Evolutionary conservation across 306 rosid species (phyloP).

Genomic region (Adenanthera pavonina): DNA sequence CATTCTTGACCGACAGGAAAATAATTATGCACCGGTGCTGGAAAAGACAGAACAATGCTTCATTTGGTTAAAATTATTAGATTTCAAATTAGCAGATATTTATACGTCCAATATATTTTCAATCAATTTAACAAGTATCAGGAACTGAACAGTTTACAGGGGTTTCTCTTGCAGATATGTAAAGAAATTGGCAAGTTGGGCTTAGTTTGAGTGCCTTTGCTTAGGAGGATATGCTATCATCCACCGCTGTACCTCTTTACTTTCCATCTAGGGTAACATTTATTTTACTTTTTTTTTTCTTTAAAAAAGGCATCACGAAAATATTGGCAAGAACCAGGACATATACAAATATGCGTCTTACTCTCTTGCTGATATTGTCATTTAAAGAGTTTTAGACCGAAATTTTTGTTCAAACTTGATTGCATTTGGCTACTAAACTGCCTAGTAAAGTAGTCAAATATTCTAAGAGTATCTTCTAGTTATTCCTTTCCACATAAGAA

Average conservation of each 20-base stretch:
- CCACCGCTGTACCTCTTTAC: not conserved
- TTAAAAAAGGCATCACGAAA: not conserved
- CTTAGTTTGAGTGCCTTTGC: not conserved
- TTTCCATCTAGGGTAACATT: not conserved
- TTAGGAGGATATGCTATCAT: constrained; percentile 7
- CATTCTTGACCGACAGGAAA: constrained; percentile 10
- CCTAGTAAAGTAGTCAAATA: not conserved
- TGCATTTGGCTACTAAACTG: not conserved
- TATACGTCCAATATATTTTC: not conserved
- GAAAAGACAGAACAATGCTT: not conserved
- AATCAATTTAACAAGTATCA: not conserved
- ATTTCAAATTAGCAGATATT: not conserved
- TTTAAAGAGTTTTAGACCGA: not conserved
- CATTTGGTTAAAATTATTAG: not conserved
- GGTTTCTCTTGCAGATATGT: not conserved
- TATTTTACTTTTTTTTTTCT: not conserved
- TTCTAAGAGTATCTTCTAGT: not conserved
- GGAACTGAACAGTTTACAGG: not conserved
- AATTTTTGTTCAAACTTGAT: not conserved
- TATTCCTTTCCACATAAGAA: not conserved
- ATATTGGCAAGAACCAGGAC: not conserved
- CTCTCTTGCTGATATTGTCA: constrained; percentile 8
- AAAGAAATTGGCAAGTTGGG: not conserved
- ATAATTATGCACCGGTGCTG: not conserved
- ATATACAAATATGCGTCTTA: not conserved